Evolutionary conservation across 139 green algal genomes (phyloP).

Genomic region (Picochlorum sp.): DNA sequence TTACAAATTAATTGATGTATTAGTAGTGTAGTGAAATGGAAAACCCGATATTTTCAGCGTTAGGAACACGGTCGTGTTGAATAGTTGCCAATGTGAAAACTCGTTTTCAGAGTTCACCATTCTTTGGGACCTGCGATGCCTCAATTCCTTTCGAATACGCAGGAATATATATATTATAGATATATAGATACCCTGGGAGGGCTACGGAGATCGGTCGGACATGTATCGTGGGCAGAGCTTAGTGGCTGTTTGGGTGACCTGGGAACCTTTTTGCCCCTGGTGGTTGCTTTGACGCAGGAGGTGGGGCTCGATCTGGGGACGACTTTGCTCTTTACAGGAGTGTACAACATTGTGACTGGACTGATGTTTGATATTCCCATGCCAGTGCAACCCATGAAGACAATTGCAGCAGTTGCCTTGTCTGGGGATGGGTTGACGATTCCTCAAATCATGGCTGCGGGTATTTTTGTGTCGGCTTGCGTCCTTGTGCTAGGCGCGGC

Average conservation of each 20-base stretch:
- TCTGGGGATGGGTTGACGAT: slow-evolving; percentile 35
- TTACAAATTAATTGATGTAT: no score
- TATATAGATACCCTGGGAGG: no score
- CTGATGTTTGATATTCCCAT: slow-evolving; percentile 51
- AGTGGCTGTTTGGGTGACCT: slow-evolving; percentile 48
- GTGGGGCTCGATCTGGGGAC: slow-evolving; percentile 61
- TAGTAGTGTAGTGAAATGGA: no score
- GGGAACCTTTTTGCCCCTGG: slow-evolving; percentile 65
- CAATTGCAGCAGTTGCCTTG: slow-evolving; percentile 67
- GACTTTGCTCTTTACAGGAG: slow-evolving; percentile 64
- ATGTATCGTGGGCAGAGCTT: no score
- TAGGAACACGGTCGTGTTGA: no score
- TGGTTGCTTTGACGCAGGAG: slow-evolving; percentile 43
- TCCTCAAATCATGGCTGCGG: slow-evolving; percentile 46
- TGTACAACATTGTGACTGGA: slow-evolving; percentile 65
- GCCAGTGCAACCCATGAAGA: slow-evolving; percentile 78
- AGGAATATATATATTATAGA: no score
- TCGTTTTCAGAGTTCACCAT: no score
- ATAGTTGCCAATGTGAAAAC: no score
- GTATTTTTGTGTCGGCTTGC: slow-evolving; percentile 46
- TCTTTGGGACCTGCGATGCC: no score
- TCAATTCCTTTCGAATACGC: no score
- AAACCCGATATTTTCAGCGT: no score
- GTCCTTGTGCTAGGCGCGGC: slow-evolving; percentile 53
- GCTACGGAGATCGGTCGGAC: no score